Evolutionary conservation across 2,329 filamentous ascomycete genomes (phyloP), one percentile per base, ranked within the genome.

Genomic region (Penicillium sp.): DNA sequence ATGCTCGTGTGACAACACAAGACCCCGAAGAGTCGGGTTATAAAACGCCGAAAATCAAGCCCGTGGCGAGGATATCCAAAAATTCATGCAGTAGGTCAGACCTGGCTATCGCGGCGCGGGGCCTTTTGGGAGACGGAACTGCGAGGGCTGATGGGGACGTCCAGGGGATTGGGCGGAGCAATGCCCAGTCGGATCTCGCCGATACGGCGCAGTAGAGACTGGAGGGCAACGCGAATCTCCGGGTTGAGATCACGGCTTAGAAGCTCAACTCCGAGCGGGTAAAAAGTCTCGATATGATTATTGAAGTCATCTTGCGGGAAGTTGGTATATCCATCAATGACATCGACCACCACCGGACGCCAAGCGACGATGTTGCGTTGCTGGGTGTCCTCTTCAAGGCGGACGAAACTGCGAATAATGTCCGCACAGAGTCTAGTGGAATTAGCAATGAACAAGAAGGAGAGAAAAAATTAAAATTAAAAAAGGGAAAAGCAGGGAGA

Each of bases 311-410:
- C 82, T 18, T 85, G 81, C 0, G 91, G 89, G 77, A 97, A 97
- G 7, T 85, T 88, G 0, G 87, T 87, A 72, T 93, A 97, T 1
- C 94, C 94, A 69, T 99, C 93, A 10, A 99, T 81, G 9, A 99
- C 94, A 70, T 96, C 94, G 18, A 99, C 92, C 2, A 99, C 94
- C 0, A 99, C 94, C 0, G 94, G 94, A 18, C 94, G 83, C 94
- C 94, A 99, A 0, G 95, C 96, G 26, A 95, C 85, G 53, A 99
- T 96, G 74, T 99, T 99, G 54, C 94, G 84, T 71, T 97, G 92
- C 75, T 99, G 94, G 29, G 90, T 95, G 70, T 99, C 95, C 72
- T 97, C 92, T 69, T 97, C 94, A 3, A 99, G 85, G 4, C 82
- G 81, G 11, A 91, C 86, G 73, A 96, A 99, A 14, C 88, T 88